Percentiles rank a stretch among this genome's conserved stretches.
Conservation (phyloP, 129 eudicot genomes). For the Centrapalus pauciflorus region DNA sequence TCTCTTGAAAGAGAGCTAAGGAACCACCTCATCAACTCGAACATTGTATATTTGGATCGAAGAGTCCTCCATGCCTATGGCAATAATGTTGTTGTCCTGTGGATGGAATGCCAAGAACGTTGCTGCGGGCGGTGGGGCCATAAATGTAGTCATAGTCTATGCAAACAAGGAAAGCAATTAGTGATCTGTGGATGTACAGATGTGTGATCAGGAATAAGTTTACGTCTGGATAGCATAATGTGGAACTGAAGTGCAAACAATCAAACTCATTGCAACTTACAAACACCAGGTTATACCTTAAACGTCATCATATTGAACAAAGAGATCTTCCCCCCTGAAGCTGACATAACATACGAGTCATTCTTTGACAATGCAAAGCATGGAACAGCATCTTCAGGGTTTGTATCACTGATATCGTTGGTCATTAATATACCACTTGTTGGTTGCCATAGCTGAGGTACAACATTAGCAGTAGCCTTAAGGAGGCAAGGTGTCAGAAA, state of each 20-base stretch:
- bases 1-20: neutral
- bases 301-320: slow-evolving; percentile 84
- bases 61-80: slow-evolving; percentile 87
- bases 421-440: slow-evolving; percentile 81
- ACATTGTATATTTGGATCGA: slow-evolving; percentile 78
- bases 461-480: slow-evolving; percentile 62
- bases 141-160: slow-evolving; percentile 81
- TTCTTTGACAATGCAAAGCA: slow-evolving; percentile 87
- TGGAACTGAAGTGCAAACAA: neutral
- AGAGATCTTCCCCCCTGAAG: slow-evolving; percentile 84
- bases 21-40: slow-evolving; percentile 66
- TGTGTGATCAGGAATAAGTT: neutral
- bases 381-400: slow-evolving; percentile 67
- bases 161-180: neutral
- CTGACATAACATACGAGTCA: slow-evolving; percentile 81
- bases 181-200: neutral
- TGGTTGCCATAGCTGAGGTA: slow-evolving; percentile 81
- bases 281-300: slow-evolving; percentile 39
- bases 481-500: slow-evolving; percentile 7
- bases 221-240: neutral
- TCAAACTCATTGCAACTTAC: neutral
- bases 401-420: slow-evolving; percentile 63
- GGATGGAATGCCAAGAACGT: slow-evolving; percentile 87
- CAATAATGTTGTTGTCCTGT: slow-evolving; percentile 78
- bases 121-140: slow-evolving; percentile 87